phyloP scores from a whole-genome alignment of 2,329 filamentous ascomycete species.

The Exophiala spinifera region DNA sequence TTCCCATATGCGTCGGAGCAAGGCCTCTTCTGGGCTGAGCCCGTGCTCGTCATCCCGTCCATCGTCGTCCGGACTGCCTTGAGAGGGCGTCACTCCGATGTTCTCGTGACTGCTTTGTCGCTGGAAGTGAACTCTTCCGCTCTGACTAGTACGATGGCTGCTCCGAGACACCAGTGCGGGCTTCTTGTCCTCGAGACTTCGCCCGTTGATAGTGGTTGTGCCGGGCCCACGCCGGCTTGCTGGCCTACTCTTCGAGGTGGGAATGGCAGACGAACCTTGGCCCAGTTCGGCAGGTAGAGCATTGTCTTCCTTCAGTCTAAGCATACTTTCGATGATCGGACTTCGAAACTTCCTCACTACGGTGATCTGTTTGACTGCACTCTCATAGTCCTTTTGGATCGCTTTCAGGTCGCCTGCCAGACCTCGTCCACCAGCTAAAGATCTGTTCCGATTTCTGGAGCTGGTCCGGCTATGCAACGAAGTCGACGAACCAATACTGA shows the following conservation, averaged over 20 bases:
- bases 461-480: constrained; percentile 32
- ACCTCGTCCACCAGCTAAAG: constrained; percentile 16
- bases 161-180: constrained; percentile 11
- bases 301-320: constrained; percentile 32
- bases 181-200: constrained; percentile 22
- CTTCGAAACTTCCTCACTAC: constrained; percentile 47
- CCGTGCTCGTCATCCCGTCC: constrained; percentile 25
- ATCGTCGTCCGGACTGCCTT: constrained; percentile 25
- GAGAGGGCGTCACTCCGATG: constrained; percentile 28
- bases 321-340: constrained; percentile 44
- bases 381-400: constrained; percentile 45
- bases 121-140: constrained; percentile 26
- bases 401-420: constrained; percentile 31
- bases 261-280: neutral
- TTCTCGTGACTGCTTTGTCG: constrained; percentile 30
- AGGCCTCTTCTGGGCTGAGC: constrained; percentile 24
- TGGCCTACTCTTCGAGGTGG: constrained; percentile 21
- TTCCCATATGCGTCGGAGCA: constrained; percentile 29
- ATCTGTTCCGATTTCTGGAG: constrained; percentile 24
- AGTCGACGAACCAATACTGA: constrained; percentile 27
- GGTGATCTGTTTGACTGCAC: constrained; percentile 40
- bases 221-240: constrained; percentile 24
- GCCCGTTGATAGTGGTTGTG: constrained; percentile 11
- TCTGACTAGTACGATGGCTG: constrained; percentile 3
- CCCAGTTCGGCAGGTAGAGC: constrained; percentile 15